These are phyloP conservation scores for Cyclocybe cylindracea DNA, from an alignment of 768 basidiomycete species.

Conservation along the genomic window DNA sequence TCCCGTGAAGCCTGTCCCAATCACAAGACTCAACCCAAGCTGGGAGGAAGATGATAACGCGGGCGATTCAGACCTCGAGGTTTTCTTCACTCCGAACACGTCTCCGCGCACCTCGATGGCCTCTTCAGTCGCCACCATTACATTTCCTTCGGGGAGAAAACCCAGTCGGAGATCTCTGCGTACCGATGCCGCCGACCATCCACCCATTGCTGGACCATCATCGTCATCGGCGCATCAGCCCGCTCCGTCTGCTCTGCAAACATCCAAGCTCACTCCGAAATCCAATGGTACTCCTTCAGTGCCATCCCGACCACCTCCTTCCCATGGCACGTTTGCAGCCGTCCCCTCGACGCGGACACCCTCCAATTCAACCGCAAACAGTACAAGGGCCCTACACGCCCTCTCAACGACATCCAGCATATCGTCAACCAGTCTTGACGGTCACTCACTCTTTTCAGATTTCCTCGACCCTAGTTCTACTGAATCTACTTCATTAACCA, in stretches of 20 bases:
- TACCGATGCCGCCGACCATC: slow-evolving; percentile 8
- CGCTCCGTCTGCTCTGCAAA: not conserved
- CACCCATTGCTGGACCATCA: slow-evolving; percentile 5
- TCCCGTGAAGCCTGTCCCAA: slow-evolving; percentile 6
- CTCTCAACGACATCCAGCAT: slow-evolving; percentile 27
- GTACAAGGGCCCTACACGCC: slow-evolving; percentile 18
- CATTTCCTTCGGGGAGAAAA: slow-evolving; percentile 23
- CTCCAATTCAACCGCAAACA: slow-evolving; percentile 11
- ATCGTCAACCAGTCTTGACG: slow-evolving; percentile 39
- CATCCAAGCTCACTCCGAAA: no score
- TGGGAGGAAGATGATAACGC: slow-evolving; percentile 14
- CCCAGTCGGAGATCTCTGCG: slow-evolving; percentile 25
- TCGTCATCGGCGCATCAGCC: not conserved
- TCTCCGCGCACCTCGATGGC: slow-evolving; percentile 53
- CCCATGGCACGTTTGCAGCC: slow-evolving; percentile 8
- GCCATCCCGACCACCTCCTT: not conserved
- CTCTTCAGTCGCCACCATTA: slow-evolving; percentile 29
- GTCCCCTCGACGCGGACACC: slow-evolving; percentile 29
- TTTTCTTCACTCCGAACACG: slow-evolving; percentile 64
- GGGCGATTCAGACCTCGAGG: slow-evolving; percentile 36
- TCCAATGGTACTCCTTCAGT: no score
- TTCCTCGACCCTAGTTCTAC: slow-evolving; percentile 19
- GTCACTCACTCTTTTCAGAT: slow-evolving; percentile 42
- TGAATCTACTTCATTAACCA: slow-evolving; percentile 8
- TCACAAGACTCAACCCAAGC: slow-evolving; percentile 8